These are phyloP conservation scores for Bocquillonia castaneifolia DNA, from an alignment of 441 rosid genomes.

Conservation along the genomic window DNA sequence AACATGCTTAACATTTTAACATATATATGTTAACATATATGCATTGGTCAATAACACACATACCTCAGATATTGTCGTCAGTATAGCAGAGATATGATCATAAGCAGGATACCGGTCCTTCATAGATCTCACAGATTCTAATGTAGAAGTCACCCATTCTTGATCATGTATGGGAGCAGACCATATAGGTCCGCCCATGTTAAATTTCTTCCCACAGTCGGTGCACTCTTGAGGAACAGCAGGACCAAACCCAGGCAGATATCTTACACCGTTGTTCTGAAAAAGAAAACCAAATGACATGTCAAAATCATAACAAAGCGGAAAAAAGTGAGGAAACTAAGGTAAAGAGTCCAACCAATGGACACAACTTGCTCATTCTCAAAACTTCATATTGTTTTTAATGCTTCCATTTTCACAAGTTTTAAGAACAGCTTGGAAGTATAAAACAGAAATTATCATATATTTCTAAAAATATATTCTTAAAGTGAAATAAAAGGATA, in stretches of 20 bases:
- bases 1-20: too few species aligned
- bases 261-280: conserved; percentile 77
- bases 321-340: conserved; percentile 7
- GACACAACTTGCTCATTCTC: not conserved
- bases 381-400: not conserved
- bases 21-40: too few species aligned
- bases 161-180: conserved; percentile 96
- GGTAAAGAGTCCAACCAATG: not conserved
- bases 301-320: conserved; percentile 7
- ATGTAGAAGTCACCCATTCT: conserved; percentile 72
- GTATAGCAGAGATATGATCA: conserved; percentile 72
- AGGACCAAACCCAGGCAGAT: conserved; percentile 93
- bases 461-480: not conserved
- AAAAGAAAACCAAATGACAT: conserved; percentile 8
- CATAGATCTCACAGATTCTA: conserved; percentile 60
- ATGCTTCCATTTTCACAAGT: not conserved
- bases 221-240: conserved; percentile 81
- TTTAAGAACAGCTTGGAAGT: not conserved
- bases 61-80: conserved; percentile 89
- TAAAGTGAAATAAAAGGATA: not conserved
- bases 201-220: conserved; percentile 87
- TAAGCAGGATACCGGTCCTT: conserved; percentile 84
- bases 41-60: not conserved
- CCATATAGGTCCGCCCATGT: conserved; percentile 98
- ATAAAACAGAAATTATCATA: not conserved